phyloP scores from a whole-genome alignment of 2,329 filamentous ascomycete species.

The Colletotrichum sp. region DNA sequence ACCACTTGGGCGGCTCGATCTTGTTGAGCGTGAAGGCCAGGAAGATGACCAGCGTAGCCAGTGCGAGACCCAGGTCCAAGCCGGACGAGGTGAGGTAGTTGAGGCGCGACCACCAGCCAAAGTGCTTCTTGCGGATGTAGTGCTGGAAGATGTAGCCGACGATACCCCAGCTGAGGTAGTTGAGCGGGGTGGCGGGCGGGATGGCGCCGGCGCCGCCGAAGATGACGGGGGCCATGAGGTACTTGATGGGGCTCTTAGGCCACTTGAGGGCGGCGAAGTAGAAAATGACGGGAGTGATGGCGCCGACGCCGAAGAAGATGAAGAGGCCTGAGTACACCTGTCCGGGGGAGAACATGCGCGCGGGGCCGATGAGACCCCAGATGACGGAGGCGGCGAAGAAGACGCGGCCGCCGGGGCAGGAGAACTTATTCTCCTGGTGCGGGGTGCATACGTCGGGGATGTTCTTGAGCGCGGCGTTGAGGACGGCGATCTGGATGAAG shows the following conservation, averaged over 20 bases:
- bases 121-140: conserved; percentile 66
- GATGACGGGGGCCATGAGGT: conserved; percentile 66
- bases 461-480: conserved; percentile 64
- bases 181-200: conserved; percentile 73
- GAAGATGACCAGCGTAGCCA: conserved; percentile 73
- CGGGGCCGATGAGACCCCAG: conserved; percentile 70
- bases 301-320: conserved; percentile 63
- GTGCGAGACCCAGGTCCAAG: conserved; percentile 70
- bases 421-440: conserved; percentile 62
- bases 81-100: conserved; percentile 76
- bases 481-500: conserved; percentile 68
- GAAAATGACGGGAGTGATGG: conserved; percentile 55
- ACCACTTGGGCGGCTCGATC: conserved; percentile 70
- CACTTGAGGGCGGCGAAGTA: conserved; percentile 54
- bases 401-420: conserved; percentile 66
- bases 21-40: conserved; percentile 69
- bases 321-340: conserved; percentile 67
- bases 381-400: conserved; percentile 72
- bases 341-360: conserved; percentile 67
- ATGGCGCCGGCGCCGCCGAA: conserved; percentile 65
- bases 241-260: conserved; percentile 54
- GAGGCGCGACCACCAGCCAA: conserved; percentile 75
- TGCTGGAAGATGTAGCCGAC: conserved; percentile 76
- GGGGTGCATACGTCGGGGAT: conserved; percentile 69
- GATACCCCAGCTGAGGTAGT: conserved; percentile 76